These are phyloP conservation scores for Annona cherimola DNA, from an alignment of 164 flowering plant species.

Conservation along the genomic window DNA sequence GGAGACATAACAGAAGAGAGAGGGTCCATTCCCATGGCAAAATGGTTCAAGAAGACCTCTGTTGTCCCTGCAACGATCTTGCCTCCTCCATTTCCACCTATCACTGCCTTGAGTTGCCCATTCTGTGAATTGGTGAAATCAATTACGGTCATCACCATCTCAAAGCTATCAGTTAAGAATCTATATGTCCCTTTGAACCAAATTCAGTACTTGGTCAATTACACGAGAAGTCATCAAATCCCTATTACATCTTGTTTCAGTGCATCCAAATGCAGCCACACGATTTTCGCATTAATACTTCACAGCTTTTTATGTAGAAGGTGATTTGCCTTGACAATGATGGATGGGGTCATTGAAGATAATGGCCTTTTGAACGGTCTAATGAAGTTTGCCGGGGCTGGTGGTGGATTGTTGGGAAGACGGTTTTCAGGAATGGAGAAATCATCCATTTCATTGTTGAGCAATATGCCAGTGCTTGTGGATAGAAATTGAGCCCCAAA, in stretches of 20 bases:
- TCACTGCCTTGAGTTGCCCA: conserved; percentile 40
- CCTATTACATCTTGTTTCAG: not conserved
- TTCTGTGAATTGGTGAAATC: conserved; percentile 22
- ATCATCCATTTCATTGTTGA: conserved; percentile 79
- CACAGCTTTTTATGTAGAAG: not conserved
- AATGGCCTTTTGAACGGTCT: conserved; percentile 60
- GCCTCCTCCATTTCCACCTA: conserved; percentile 66
- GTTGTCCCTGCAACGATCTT: conserved; percentile 44
- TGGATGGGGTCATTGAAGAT: conserved; percentile 67
- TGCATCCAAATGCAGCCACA: not conserved
- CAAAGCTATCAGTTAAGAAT: too few species aligned
- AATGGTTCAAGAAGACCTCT: conserved; percentile 58
- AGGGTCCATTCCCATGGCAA: conserved; percentile 53
- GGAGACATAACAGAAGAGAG: conserved; percentile 54
- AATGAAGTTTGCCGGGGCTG: conserved; percentile 57
- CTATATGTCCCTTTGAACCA: too few species aligned
- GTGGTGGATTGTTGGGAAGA: conserved; percentile 27
- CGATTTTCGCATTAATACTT: too few species aligned
- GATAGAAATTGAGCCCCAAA: conserved; percentile 55
- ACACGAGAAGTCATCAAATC: too few species aligned
- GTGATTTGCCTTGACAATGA: conserved; percentile 45
- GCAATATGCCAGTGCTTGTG: conserved; percentile 53
- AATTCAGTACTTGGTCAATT: too few species aligned
- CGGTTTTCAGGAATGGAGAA: conserved; percentile 47
- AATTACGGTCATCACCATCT: too few species aligned